A percentile compares a stretch with the other conserved stretches of the same genome.
Evolutionary conservation across 2,329 filamentous ascomycete genomes (phyloP).

Genomic region (Aspergillus clavatus): DNA sequence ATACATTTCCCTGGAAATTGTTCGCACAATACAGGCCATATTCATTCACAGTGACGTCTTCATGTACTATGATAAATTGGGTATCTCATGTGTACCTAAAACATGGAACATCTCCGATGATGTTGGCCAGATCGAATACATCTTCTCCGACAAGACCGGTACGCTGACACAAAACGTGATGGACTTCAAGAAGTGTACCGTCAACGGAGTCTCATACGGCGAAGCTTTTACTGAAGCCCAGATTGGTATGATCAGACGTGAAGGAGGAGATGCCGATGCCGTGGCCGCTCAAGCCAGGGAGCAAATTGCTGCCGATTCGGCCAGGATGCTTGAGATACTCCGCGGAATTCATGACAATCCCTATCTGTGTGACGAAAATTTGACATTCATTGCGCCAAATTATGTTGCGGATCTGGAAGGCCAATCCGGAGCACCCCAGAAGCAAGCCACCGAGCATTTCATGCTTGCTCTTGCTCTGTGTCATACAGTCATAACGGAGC

Average conservation of each 20-base stretch:
- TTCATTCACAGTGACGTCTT: conserved; percentile 95
- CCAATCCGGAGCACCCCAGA: conserved; percentile 69
- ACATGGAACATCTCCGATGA: conserved; percentile 99
- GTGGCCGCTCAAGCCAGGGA: conserved; percentile 67
- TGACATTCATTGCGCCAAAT: conserved; percentile 89
- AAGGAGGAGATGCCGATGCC: conserved; percentile 79
- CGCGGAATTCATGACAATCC: conserved; percentile 80
- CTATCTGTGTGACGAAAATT: conserved; percentile 79
- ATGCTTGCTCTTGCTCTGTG: conserved; percentile 96
- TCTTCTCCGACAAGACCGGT: conserved; percentile 93
- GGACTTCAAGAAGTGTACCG: conserved; percentile 98
- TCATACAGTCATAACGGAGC: conserved; percentile 91
- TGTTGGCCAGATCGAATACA: conserved; percentile 96
- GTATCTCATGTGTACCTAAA: conserved; percentile 93
- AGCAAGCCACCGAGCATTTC: conserved; percentile 74
- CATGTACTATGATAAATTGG: conserved; percentile 96
- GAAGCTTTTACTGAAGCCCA: conserved; percentile 97
- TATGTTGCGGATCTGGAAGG: conserved; percentile 80
- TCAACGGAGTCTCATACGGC: conserved; percentile 94
- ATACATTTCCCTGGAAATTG: conserved; percentile 95
- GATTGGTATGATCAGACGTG: conserved; percentile 87
- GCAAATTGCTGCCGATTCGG: conserved; percentile 74
- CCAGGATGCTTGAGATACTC: conserved; percentile 65
- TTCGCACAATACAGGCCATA: conserved; percentile 84
- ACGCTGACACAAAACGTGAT: conserved; percentile 90